Evolutionary conservation across 371 early-diverging fungal genomes (phyloP).

Genomic region (Homolaphlyctis polyrhiza): DNA sequence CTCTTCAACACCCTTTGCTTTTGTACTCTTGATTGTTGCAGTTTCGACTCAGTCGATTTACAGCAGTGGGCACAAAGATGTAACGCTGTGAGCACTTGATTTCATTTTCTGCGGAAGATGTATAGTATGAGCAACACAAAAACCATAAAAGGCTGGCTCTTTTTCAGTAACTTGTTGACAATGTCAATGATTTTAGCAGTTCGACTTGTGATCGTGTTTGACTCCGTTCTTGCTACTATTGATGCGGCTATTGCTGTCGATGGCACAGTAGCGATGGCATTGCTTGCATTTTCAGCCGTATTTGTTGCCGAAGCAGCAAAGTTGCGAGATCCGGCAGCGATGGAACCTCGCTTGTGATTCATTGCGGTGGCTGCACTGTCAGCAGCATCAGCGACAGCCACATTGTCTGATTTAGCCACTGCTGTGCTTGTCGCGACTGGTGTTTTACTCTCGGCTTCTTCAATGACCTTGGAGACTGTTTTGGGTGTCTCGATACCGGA

Average conservation of each 20-base stretch:
- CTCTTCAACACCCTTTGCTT: too few relatives aligned
- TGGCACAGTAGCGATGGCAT: background rate
- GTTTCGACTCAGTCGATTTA: too few relatives aligned
- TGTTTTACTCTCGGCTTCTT: conserved; percentile 12
- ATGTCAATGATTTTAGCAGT: background rate
- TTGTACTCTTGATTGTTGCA: too few relatives aligned
- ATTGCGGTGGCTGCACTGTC: too few relatives aligned
- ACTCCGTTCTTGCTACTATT: background rate
- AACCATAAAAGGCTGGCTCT: conserved; percentile 13
- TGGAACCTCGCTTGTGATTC: background rate
- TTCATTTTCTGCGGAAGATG: conserved; percentile 11
- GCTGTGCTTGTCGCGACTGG: conserved; percentile 11
- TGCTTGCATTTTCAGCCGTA: background rate
- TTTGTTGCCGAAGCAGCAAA: background rate
- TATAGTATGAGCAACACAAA: conserved; percentile 5
- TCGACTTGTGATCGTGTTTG: too few relatives aligned
- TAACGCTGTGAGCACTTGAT: too few relatives aligned
- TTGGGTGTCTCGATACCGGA: conserved; percentile 6
- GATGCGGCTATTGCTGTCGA: too few relatives aligned
- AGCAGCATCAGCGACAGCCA: background rate
- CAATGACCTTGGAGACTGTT: conserved; percentile 12
- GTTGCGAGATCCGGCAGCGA: background rate
- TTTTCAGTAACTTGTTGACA: background rate
- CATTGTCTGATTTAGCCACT: conserved; percentile 6
- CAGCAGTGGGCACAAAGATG: too few relatives aligned